Evolutionary conservation across 345 rosid species (phyloP), one percentile per base, ranked within the genome.

Genomic region (Mallotus nudiflorus): DNA sequence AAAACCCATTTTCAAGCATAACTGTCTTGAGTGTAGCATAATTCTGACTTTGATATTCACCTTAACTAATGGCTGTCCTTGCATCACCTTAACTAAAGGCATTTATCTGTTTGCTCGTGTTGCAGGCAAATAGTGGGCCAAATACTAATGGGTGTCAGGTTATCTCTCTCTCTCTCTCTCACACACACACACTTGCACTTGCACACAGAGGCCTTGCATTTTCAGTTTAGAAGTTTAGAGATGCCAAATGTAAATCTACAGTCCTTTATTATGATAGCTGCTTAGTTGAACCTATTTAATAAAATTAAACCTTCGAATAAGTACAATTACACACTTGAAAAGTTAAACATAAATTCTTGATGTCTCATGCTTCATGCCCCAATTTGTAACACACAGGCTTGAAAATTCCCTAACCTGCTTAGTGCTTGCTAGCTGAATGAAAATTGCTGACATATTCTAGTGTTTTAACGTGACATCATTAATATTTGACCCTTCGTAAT

Each of bases 81-180:
- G 25, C 16, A 25, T 25, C 19, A 31, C 44, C 0, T 11, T 61
- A 20, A 45, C 20, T 60, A 33, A 48, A 62, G 4, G 35, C 13
- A 15, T 57, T n/a, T n/a, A 24, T 25, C 1, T 13, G 31, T 64
- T 66, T 65, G 29, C 29, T 80, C 28, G 19, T 51, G 16, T 83
- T 72, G 72, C 92, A 92, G 99, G 97, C 98, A 45, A 90, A 95
- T 60, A 92, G 98, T 54, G 99, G 99, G 33, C 93, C 92, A 31
- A 78, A 80, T 76, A 79, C 97, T 65, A 95, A 92, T 69, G 97
- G 99, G 7, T 85, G 88, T 72, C 98, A 95, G 98, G 99, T 95
- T 80, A 40, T 40, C 29, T 57, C 40, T 46, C 53, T 58, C 13
- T 50, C 54, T 61, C 68, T 67, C 57, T 61, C 72, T 13, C 39